Percentiles rank a stretch among this genome's conserved stretches.
phyloP scores from a whole-genome alignment of 352 stramenopile species.

The Globisporangium rhizosaccharum region DNA sequence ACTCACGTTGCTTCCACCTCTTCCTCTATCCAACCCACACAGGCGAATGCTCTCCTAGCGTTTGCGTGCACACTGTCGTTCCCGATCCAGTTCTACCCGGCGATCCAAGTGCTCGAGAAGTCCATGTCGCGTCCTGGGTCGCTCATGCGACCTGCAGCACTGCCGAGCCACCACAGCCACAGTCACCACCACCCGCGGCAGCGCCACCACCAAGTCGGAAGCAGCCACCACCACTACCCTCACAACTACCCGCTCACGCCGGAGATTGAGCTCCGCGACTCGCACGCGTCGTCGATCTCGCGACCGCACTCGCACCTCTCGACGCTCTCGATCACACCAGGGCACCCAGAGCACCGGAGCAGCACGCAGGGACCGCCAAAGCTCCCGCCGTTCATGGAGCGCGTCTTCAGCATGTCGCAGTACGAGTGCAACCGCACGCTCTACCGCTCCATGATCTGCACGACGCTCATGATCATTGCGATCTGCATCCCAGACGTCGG shows the following conservation, averaged over 20 bases:
- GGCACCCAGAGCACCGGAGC: not conserved
- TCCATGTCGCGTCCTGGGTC: conserved; percentile 42
- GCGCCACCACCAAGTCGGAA: not conserved
- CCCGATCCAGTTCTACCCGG: conserved; percentile 78
- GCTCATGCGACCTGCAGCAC: conserved; percentile 27
- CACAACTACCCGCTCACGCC: not conserved
- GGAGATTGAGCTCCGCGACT: not conserved
- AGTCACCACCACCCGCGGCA: not conserved
- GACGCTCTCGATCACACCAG: not conserved
- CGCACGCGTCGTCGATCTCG: not conserved
- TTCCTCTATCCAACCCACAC: not conserved
- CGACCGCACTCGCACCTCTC: conserved; percentile 1
- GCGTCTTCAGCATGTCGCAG: conserved; percentile 44
- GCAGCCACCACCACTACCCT: not conserved
- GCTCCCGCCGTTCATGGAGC: conserved; percentile 28
- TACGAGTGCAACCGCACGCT: conserved; percentile 78
- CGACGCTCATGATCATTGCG: conserved; percentile 61
- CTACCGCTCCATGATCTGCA: conserved; percentile 81
- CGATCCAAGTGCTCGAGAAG: conserved; percentile 65
- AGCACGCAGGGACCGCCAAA: not conserved
- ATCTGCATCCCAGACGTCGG: conserved; percentile 70
- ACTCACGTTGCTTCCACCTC: too few relatives aligned
- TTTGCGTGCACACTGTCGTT: conserved; percentile 76
- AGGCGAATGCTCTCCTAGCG: conserved; percentile 65
- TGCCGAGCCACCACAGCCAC: conserved; percentile 10